A percentile compares a stretch with the other conserved stretches of the same genome.
Evolutionary conservation across 2,329 filamentous ascomycete species (phyloP).

Genomic region (Colletotrichum sp.): DNA sequence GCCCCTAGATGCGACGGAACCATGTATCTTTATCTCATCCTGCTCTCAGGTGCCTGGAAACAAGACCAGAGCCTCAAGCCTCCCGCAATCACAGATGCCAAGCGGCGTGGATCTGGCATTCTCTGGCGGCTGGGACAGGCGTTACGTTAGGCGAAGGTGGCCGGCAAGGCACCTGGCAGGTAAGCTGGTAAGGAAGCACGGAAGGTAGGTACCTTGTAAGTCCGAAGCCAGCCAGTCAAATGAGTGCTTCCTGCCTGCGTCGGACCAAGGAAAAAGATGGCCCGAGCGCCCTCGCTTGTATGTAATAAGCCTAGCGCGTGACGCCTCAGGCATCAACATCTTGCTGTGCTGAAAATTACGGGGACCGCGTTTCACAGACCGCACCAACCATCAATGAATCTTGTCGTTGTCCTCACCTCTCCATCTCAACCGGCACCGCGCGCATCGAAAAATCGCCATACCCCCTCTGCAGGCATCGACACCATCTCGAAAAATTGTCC

Average conservation of each 20-base stretch:
- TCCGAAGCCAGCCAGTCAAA: constrained; percentile 10
- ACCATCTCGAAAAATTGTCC: constrained; percentile 58
- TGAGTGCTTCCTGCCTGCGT: constrained; percentile 6
- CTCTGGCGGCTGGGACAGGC: not conserved
- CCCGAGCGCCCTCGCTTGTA: constrained; percentile 17
- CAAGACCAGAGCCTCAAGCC: not conserved
- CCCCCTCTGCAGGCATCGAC: constrained; percentile 64
- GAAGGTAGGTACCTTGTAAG: not conserved
- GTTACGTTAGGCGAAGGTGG: not conserved
- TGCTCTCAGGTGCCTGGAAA: not conserved
- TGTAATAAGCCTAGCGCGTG: not conserved
- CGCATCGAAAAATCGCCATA: constrained; percentile 67
- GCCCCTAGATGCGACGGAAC: not conserved
- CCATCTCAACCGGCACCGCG: constrained; percentile 57
- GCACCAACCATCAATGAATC: constrained; percentile 55
- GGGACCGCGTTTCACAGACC: constrained; percentile 37
- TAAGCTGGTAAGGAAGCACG: not conserved
- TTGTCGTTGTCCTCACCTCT: constrained; percentile 57
- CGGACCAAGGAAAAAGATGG: not conserved
- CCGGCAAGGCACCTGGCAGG: not conserved
- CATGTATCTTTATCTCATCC: not conserved
- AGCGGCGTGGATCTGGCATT: constrained; percentile 15
- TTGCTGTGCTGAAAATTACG: constrained; percentile 50
- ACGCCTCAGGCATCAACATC: constrained; percentile 29
- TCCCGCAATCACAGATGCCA: constrained; percentile 1